These are phyloP conservation scores for Nemania sp. DNA, from an alignment of 2,329 filamentous ascomycete genomes.

Conservation along the genomic window DNA sequence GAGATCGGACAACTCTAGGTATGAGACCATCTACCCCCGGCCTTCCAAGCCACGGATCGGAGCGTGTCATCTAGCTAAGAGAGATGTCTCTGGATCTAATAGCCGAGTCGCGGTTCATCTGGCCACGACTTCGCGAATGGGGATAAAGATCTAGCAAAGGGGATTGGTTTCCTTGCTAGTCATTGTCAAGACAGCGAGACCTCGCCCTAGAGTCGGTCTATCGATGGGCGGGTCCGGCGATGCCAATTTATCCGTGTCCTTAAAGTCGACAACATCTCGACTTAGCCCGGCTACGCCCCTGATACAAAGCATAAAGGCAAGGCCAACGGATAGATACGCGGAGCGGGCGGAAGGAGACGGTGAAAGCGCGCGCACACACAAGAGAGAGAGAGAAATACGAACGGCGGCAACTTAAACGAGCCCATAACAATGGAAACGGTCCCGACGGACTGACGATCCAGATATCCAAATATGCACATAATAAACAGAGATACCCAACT, in stretches of 20 bases:
- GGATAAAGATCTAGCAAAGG: neutral
- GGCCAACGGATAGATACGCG: neutral
- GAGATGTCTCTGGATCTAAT: neutral
- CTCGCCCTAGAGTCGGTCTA: neutral
- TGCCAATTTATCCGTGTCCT: neutral
- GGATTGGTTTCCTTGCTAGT: no score
- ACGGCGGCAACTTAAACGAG: neutral
- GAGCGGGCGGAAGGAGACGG: neutral
- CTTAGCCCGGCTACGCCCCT: neutral
- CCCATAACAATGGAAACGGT: neutral
- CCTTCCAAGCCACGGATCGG: neutral
- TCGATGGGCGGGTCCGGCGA: no score
- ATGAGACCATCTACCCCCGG: neutral
- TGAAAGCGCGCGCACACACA: neutral
- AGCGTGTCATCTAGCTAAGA: neutral
- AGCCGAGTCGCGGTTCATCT: neutral
- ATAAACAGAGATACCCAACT: conserved; percentile 32
- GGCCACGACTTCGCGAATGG: neutral
- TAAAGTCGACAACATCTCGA: neutral
- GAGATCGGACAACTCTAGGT: neutral
- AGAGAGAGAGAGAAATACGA: neutral
- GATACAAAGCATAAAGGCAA: neutral
- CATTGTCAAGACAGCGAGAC: neutral
- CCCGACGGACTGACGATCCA: neutral
- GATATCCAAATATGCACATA: conserved; percentile 11